phyloP scores from a whole-genome alignment of 352 stramenopile species.

The Globisporangium heterothallicum region DNA sequence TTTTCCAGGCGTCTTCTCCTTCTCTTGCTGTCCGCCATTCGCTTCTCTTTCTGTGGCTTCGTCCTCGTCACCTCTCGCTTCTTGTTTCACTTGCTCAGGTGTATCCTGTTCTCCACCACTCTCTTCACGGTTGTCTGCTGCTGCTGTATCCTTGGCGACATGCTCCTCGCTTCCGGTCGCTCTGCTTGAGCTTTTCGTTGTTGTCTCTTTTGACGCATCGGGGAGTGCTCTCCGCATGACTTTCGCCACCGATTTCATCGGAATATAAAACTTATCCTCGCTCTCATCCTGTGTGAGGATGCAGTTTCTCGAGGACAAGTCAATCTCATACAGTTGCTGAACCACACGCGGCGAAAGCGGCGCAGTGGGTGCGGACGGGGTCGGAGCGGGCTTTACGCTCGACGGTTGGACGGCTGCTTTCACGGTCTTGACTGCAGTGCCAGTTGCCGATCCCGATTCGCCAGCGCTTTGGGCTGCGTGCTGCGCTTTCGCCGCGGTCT shows the following conservation, averaged over 20 bases:
- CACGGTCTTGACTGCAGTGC: conserved; percentile 14
- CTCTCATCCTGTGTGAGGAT: conserved; percentile 26
- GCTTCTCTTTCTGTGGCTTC: background rate
- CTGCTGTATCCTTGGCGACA: conserved; percentile 5
- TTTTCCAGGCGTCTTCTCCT: background rate
- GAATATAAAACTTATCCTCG: conserved; percentile 79
- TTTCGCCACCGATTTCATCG: conserved; percentile 56
- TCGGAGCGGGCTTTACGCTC: conserved; percentile 9
- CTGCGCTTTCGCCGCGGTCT: background rate
- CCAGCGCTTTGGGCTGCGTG: background rate
- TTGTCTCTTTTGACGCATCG: background rate
- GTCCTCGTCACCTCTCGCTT: too few species aligned
- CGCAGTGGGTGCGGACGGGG: conserved; percentile 11
- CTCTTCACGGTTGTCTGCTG: background rate
- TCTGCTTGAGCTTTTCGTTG: background rate
- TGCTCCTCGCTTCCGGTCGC: background rate
- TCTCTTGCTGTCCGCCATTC: background rate
- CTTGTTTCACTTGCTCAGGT: too few species aligned
- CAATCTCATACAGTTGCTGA: conserved; percentile 66
- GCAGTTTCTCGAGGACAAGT: conserved; percentile 49
- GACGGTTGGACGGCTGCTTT: conserved; percentile 7
- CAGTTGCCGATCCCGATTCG: background rate
- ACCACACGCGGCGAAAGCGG: conserved; percentile 50
- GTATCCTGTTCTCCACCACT: too few species aligned
- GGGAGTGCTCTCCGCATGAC: conserved; percentile 63